phyloP scores from a whole-genome alignment of 1,284 basidiomycete genomes.

The Somion occarium region DNA sequence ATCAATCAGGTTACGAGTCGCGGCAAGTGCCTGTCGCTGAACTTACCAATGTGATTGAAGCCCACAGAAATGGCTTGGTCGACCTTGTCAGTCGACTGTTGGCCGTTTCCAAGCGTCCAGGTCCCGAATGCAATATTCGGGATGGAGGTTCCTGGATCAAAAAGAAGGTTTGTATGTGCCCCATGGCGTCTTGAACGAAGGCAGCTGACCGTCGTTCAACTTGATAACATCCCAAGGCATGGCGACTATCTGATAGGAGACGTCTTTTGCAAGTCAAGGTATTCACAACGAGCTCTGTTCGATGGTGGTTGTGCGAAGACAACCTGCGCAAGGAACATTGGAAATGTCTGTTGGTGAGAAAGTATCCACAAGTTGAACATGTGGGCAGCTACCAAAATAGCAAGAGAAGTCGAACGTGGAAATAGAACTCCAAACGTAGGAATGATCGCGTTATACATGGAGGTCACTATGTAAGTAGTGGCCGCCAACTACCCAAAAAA shows the following conservation, averaged over 20 bases:
- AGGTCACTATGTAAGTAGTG: no score
- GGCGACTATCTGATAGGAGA: neutral
- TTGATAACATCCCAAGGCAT: constrained; percentile 47
- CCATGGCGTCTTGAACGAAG: neutral
- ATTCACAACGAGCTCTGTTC: neutral
- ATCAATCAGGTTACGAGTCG: neutral
- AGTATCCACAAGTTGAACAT: no score
- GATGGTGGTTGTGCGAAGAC: neutral
- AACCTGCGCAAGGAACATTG: neutral
- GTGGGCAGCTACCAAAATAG: neutral
- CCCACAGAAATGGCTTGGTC: constrained; percentile 28
- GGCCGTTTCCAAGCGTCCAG: constrained; percentile 41
- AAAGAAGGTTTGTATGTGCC: neutral
- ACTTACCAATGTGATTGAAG: constrained; percentile 27
- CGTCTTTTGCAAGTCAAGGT: neutral
- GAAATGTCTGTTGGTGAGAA: neutral
- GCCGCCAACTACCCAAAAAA: neutral
- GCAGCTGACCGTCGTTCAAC: constrained; percentile 45
- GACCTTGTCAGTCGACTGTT: constrained; percentile 25
- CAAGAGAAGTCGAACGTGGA: neutral
- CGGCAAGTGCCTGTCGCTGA: no score
- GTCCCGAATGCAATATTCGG: constrained; percentile 55
- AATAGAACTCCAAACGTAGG: neutral
- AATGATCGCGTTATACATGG: neutral
- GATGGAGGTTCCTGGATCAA: constrained; percentile 35